A percentile compares a stretch with the other conserved stretches of the same genome.
These are phyloP conservation scores for Xylaria longipes DNA, from an alignment of 495 filamentous ascomycete genomes.

Conservation along the genomic window DNA sequence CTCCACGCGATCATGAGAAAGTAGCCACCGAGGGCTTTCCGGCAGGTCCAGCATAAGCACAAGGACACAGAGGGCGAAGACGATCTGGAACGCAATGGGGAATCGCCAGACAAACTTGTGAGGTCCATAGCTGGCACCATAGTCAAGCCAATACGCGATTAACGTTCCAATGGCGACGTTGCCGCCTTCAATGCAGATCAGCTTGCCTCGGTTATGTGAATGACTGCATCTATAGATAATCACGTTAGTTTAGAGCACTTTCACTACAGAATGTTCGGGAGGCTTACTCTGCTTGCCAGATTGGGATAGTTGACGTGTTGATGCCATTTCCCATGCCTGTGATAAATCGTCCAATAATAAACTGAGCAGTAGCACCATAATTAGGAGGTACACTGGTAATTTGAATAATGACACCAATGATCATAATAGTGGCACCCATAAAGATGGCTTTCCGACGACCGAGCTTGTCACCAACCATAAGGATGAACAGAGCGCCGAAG, in stretches of 20 bases:
- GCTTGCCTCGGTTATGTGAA: slow-evolving; percentile 71
- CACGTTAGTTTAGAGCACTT: slow-evolving; percentile 19
- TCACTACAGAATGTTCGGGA: slow-evolving; percentile 44
- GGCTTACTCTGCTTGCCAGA: slow-evolving; percentile 73
- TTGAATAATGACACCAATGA: slow-evolving; percentile 71
- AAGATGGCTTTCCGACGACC: slow-evolving; percentile 74
- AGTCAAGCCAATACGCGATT: slow-evolving; percentile 80
- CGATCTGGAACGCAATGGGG: slow-evolving; percentile 75
- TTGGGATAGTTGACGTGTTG: slow-evolving; percentile 75
- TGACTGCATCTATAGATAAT: slow-evolving; percentile 62
- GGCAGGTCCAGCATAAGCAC: slow-evolving; percentile 68
- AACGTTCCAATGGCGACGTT: slow-evolving; percentile 74
- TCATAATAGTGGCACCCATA: slow-evolving; percentile 69
- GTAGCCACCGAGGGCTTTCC: slow-evolving; percentile 73
- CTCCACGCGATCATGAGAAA: slow-evolving; percentile 67
- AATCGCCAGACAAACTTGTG: slow-evolving; percentile 70
- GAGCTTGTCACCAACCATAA: slow-evolving; percentile 72
- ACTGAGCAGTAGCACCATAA: slow-evolving; percentile 59
- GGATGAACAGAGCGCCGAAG: slow-evolving; percentile 66
- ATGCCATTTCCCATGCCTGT: slow-evolving; percentile 76
- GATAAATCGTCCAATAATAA: slow-evolving; percentile 71
- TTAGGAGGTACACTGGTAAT: slow-evolving; percentile 53
- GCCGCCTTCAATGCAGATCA: slow-evolving; percentile 80
- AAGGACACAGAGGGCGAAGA: slow-evolving; percentile 69
- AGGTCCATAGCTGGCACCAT: slow-evolving; percentile 68